phyloP scores from a whole-genome alignment of 2,329 filamentous ascomycete genomes.

The Acarospora socialis region DNA sequence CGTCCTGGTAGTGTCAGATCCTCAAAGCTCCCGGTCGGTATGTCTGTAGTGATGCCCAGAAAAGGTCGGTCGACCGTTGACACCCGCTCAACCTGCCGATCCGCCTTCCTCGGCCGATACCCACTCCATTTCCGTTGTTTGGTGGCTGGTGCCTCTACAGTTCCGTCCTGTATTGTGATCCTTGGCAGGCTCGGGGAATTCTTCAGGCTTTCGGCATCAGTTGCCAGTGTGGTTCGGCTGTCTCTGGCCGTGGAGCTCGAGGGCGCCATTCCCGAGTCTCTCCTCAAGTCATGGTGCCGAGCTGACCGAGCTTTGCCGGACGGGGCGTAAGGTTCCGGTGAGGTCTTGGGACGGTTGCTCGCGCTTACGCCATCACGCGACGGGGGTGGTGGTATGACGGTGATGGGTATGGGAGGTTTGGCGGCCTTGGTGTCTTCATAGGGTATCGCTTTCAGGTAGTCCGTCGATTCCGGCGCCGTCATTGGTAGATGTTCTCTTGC shows the following conservation, averaged over 20 bases:
- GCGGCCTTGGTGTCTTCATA: constrained; percentile 12
- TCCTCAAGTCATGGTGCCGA: constrained; percentile 21
- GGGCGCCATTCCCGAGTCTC: constrained; percentile 27
- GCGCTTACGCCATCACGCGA: background rate
- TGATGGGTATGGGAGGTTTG: constrained; percentile 13
- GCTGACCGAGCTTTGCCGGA: constrained; percentile 4
- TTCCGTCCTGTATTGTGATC: constrained; percentile 1
- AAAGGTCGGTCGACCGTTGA: constrained; percentile 9
- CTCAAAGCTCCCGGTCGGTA: constrained; percentile 40
- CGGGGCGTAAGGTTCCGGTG: constrained; percentile 4
- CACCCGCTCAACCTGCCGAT: too few relatives aligned
- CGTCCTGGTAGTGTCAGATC: constrained; percentile 36
- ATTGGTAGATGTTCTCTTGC: too few relatives aligned
- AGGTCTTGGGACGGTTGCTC: background rate
- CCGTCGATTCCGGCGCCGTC: too few relatives aligned
- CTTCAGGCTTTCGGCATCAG: constrained; percentile 9
- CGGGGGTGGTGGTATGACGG: constrained; percentile 7
- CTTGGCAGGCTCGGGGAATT: constrained; percentile 12
- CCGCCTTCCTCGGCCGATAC: too few relatives aligned
- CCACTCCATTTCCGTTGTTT: background rate
- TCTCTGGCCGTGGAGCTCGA: constrained; percentile 21
- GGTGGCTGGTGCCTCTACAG: background rate
- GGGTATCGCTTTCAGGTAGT: constrained; percentile 10
- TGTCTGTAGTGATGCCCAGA: constrained; percentile 21
- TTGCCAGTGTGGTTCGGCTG: constrained; percentile 14